These are phyloP conservation scores for Kodamaea fukazawae DNA, from an alignment of 805 yeast species.

Conservation along the genomic window DNA sequence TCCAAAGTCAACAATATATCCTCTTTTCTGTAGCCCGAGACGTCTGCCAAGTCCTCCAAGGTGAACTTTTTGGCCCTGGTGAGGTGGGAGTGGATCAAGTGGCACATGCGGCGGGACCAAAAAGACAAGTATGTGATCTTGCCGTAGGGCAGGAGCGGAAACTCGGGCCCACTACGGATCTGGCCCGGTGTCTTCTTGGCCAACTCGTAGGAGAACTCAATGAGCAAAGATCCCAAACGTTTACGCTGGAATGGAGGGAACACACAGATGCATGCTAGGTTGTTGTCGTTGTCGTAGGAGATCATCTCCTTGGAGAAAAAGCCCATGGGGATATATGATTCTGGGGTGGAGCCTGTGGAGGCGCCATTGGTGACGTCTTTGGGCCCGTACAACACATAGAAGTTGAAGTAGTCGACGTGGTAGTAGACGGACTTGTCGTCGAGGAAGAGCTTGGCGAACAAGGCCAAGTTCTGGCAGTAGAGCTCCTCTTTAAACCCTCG, in stretches of 20 bases:
- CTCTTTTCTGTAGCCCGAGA: conserved; percentile 61
- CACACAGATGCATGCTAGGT: conserved; percentile 85
- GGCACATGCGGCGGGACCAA: conserved; percentile 58
- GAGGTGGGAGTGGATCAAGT: conserved; percentile 16
- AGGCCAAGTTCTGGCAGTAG: conserved; percentile 77
- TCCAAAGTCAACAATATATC: conserved; percentile 62
- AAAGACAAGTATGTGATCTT: conserved; percentile 64
- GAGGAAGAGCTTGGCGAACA: conserved; percentile 83
- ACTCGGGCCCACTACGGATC: conserved; percentile 81
- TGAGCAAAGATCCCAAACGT: conserved; percentile 73
- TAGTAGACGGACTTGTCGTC: conserved; percentile 89
- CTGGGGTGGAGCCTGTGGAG: conserved; percentile 1
- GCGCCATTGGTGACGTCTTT: conserved; percentile 22
- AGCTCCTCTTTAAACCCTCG: conserved; percentile 62
- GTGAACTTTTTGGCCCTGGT: conserved; percentile 26
- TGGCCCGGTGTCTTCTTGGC: conserved; percentile 57
- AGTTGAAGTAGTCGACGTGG: conserved; percentile 73
- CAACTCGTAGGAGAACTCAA: conserved; percentile 78
- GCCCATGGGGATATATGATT: conserved; percentile 67
- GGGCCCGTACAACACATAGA: conserved; percentile 66
- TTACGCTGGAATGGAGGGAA: conserved; percentile 89
- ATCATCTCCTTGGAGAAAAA: conserved; percentile 86
- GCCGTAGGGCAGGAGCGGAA: conserved; percentile 85
- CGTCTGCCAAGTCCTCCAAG: conserved; percentile 47
- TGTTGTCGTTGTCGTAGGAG: conserved; percentile 72